Evolutionary conservation across 2,329 filamentous ascomycete species (phyloP), one percentile per base, ranked within the genome.

Genomic region (Fusarium verrucosum): DNA sequence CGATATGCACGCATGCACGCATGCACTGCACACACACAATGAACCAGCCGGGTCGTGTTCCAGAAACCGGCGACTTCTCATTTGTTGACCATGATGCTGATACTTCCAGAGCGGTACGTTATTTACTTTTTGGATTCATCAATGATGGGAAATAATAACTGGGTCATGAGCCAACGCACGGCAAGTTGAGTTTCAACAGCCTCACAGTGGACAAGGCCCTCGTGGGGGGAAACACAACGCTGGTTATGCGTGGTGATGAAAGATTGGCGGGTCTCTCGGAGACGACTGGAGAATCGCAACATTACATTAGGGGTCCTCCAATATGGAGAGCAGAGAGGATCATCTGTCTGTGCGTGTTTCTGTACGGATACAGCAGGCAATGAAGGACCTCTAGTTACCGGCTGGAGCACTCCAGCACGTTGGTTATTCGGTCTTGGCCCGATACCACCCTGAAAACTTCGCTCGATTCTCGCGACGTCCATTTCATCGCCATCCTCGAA

Each of bases 71-170:
- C 33, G 36, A 64, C 47, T 30, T 22, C 58, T 36, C 37, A 40
- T 42, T 46, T 33, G 50, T 50, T n/a, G n/a, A n/a, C 37, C 43
- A 50, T 41, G 40, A 47, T 50, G 26, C 57, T 45, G 62, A 66
- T 46, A 59, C 52, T 36, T 44, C 25, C 52, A 66, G 51, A 57
- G 56, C n/a, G n/a, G n/a, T 50, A 45, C 51, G 41, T 32, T 49
- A 42, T 50, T 55, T 41, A 44, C 42, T 50, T 49, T 53, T 44
- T 53, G 32, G 58, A 41, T 54, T 62, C 32, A 58, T 47, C 28
- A 25, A 57, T 35, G 56, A 56, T 56, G 17, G 65, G 47, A 37
- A 67, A 66, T 60, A 67, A 66, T 60, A 50, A 64, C 35, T 65
- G 59, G 63, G 59, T 11, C 54, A 19, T 50, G 26, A 56, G 59